Conservation (phyloP, 352 stramenopile genomes). For the Pilasporangium apinafurcum region DNA sequence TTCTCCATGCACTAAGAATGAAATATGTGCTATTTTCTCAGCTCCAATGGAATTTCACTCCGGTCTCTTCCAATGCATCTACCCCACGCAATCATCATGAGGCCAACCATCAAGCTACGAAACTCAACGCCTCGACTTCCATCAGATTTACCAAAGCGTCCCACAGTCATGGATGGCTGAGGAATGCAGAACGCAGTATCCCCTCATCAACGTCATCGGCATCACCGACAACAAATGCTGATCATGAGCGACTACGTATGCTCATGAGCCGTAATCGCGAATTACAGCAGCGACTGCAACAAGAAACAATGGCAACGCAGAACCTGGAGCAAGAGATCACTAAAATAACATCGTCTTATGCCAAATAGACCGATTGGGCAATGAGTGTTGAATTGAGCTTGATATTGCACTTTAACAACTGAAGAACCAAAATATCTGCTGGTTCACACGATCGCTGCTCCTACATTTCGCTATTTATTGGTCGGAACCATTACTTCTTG, state of each 20-base stretch:
- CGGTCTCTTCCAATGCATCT: background rate
- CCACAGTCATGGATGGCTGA: background rate
- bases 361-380: too few species aligned
- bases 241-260: constrained; percentile 62
- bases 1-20: background rate
- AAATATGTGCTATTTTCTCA: background rate
- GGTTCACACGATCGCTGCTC: too few species aligned
- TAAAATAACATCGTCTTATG: constrained; percentile 34
- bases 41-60: background rate
- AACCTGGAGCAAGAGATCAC: constrained; percentile 71
- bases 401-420: too few species aligned
- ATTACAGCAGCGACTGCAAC: constrained; percentile 65
- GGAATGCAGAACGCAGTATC: background rate
- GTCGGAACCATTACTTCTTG: constrained; percentile 13
- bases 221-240: constrained; percentile 16
- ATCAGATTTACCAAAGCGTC: background rate
- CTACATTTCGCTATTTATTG: too few species aligned
- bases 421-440: too few species aligned
- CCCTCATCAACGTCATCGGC: constrained; percentile 20
- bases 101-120: too few species aligned
- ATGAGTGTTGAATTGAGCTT: too few species aligned
- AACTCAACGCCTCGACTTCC: too few species aligned
- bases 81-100: background rate
- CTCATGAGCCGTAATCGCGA: constrained; percentile 78
- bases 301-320: constrained; percentile 63